phyloP scores from a whole-genome alignment of 2,329 filamentous ascomycete species.

The Teratosphaeria nubilosa region DNA sequence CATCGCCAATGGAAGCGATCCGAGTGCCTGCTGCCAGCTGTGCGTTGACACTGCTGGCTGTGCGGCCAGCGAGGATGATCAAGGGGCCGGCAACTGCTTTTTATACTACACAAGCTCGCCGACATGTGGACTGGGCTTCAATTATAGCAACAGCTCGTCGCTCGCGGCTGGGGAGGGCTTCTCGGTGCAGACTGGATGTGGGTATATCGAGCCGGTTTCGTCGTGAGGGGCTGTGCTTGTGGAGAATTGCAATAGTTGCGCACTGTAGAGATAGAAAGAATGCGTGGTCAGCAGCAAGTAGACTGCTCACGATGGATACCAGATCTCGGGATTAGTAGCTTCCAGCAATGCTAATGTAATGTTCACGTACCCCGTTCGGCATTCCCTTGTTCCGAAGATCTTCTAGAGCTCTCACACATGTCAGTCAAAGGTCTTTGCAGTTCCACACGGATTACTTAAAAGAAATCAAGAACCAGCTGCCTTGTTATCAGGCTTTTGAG shows the following conservation, averaged over 20 bases:
- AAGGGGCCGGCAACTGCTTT: conserved; percentile 19
- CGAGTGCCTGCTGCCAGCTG: conserved; percentile 18
- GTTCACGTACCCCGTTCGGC: too few species aligned
- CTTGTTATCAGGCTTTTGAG: too few species aligned
- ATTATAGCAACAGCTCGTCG: conserved; percentile 13
- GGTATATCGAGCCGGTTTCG: conserved; percentile 8
- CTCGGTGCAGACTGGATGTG: conserved; percentile 17
- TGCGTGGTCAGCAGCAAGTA: not conserved
- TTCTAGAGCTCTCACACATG: too few species aligned
- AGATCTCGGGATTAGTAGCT: too few species aligned
- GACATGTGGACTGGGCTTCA: conserved; percentile 15
- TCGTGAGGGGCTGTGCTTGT: not conserved
- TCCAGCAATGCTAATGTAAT: not conserved
- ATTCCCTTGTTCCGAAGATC: too few species aligned
- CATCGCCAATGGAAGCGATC: conserved; percentile 13
- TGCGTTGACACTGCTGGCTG: conserved; percentile 16
- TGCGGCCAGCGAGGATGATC: conserved; percentile 17
- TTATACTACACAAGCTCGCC: conserved; percentile 15
- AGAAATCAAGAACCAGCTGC: too few species aligned
- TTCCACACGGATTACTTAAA: too few species aligned
- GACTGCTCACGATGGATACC: not conserved
- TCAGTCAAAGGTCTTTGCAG: too few species aligned
- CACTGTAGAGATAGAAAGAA: not conserved
- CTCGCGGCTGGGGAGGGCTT: conserved; percentile 14
- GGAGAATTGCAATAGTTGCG: not conserved